Conservation (phyloP, 1,139 yeast genomes). For the Casaregolazyma lundiana region DNA sequence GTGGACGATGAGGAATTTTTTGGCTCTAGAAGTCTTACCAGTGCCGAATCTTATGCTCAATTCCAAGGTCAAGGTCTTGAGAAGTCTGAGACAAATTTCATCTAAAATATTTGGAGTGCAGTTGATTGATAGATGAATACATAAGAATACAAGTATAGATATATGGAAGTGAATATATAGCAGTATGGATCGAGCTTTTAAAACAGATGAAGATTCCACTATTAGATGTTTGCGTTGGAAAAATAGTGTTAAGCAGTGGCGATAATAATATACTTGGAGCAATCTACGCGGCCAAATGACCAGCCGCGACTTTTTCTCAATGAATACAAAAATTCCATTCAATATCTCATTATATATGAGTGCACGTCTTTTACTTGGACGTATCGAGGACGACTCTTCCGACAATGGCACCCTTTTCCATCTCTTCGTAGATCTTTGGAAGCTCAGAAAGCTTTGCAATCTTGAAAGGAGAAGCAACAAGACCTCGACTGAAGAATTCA, state of each 20-base stretch:
- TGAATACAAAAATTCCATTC: background rate
- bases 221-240: too few relatives aligned
- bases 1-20: conserved; percentile 5
- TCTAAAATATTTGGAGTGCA: background rate
- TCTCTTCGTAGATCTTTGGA: conserved; percentile 54
- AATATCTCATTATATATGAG: background rate
- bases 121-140: too few relatives aligned
- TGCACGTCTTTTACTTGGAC: conserved; percentile 30
- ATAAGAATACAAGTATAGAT: too few relatives aligned
- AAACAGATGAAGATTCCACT: too few relatives aligned
- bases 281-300: too few relatives aligned
- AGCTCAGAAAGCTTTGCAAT: conserved; percentile 61
- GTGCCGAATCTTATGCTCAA: background rate
- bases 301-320: too few relatives aligned
- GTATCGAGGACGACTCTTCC: conserved; percentile 71
- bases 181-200: too few relatives aligned
- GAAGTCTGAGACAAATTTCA: background rate
- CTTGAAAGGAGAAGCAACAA: conserved; percentile 63
- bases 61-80: too few relatives aligned
- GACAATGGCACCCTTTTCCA: conserved; percentile 67
- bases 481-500: conserved; percentile 66
- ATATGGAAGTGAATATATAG: too few relatives aligned
- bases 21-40: background rate
- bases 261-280: too few relatives aligned
- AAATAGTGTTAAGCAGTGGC: too few relatives aligned